Base-by-base conservation (phyloP, 2,329 filamentous ascomycete genomes). In the Pseudomassariella vexata region DNA sequence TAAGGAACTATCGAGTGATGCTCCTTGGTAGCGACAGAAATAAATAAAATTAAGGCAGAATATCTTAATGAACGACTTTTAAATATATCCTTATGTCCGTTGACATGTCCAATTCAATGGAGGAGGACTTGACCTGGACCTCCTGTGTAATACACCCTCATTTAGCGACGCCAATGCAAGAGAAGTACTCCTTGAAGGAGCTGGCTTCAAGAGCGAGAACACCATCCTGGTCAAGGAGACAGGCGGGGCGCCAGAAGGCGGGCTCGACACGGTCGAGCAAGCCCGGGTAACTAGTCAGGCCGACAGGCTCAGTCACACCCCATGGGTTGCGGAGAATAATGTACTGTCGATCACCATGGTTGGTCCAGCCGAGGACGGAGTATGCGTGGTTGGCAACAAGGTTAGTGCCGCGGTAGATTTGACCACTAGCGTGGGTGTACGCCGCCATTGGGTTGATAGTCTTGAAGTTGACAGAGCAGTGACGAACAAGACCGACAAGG, bases 341-440 rank as follows among this genome's bases (percentile, higher is more conserved):
- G 49, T 63, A 65, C 41, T 60, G 57, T 15, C 57, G 47, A 34
- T 53, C 47, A 36, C 50, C 61, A 27, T 52, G 39, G 30, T 50
- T 44, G 25, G 52, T 49, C 48, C 53, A 62, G 10, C 59, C 59
- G 12, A 62, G 57, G 9, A 66, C 50, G 20, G 59, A 60, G 54
- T 66, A 65, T 32, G 62, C 62, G 44, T 65, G 60, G 53, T 64
- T 65, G 36, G 60, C 60, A 5, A 63, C 62, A 9, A 65, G 42
- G 46, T 65, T 64, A 51, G 52, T 51, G 32, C 62, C 62, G 36
- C 53, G 49, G 48, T 53, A 65, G 36, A 45, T 47, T 25, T 44
- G 40, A 42, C 52, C 53, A 4, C 59, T 56, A 29, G 62, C 59
- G 40, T 61, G 52, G 21, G 62, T 65, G 47, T 48, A 65, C 17